phyloP scores from a whole-genome alignment of 805 yeast genomes.

The Yarrowia alimentaria region DNA sequence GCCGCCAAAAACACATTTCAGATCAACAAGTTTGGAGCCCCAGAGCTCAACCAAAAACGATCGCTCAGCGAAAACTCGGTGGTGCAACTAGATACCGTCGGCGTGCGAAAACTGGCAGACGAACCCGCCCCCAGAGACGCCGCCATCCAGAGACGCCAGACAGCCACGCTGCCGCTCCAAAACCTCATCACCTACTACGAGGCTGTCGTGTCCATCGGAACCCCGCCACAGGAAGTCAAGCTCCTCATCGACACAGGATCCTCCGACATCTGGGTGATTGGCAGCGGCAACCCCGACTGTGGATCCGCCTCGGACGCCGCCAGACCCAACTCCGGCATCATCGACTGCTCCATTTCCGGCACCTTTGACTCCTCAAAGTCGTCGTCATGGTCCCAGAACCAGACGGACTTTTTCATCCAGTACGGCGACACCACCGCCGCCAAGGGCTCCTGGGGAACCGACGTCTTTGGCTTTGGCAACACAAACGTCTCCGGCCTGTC shows the following conservation, averaged over 20 bases:
- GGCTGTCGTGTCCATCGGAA: slow-evolving; percentile 47
- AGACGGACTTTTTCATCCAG: slow-evolving; percentile 34
- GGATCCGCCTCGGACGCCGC: not conserved
- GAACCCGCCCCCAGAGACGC: slow-evolving; percentile 15
- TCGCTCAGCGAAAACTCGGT: slow-evolving; percentile 12
- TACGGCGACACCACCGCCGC: slow-evolving; percentile 52
- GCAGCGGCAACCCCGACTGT: slow-evolving; percentile 22
- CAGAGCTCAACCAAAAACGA: slow-evolving; percentile 15
- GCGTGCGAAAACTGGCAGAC: not conserved
- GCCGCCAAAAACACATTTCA: slow-evolving; percentile 21
- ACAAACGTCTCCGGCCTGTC: slow-evolving; percentile 51
- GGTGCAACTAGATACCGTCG: slow-evolving; percentile 10
- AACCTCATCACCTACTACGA: slow-evolving; percentile 30
- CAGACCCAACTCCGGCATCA: not conserved
- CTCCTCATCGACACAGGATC: slow-evolving; percentile 69
- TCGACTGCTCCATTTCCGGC: slow-evolving; percentile 36
- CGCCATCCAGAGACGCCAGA: slow-evolving; percentile 10
- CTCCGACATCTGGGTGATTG: slow-evolving; percentile 59
- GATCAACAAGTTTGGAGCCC: slow-evolving; percentile 25
- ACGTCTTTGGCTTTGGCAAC: slow-evolving; percentile 54
- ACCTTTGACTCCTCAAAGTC: slow-evolving; percentile 39
- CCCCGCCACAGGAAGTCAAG: slow-evolving; percentile 51
- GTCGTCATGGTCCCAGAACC: slow-evolving; percentile 32
- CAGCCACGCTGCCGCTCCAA: slow-evolving; percentile 9
- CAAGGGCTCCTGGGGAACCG: slow-evolving; percentile 61